Base-by-base conservation (phyloP, 495 filamentous ascomycete genomes). In the Penicillium herquei region DNA sequence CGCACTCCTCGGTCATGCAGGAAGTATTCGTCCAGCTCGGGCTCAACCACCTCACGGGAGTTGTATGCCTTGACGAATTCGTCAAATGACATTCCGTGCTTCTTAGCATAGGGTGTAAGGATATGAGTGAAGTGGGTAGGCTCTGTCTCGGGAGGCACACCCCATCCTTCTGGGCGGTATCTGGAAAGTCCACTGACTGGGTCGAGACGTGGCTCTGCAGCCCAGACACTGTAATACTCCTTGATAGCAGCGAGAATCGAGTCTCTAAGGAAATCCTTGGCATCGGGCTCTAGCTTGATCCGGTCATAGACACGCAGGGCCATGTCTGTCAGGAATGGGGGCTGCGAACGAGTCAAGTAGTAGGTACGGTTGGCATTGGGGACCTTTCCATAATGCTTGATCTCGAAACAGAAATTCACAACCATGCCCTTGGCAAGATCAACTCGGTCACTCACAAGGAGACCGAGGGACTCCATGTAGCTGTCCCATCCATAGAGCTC, bases 401-500 rank as follows among this genome's bases (percentile, higher is more conserved):
- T 97, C 75, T 90, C 92, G 74, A 98, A 98, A 70, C 89, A 92
- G 71, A 98, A 98, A 73, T 98, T 93, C 59, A 83, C 73, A 33
- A 98, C 90, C 90, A 98, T 98, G 21, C 87, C 81, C 72, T 96
- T 95, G 52, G 89, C 90, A 39, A 98, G 74, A 64, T 96, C 82
- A 35, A 87, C 84, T 45, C 88, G 87, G 64, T 89, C 88, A 66
- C 92, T 87, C 56, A 85, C 84, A 39, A 97, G 70, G 57, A 98
- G 78, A 5, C 92, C 92, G 9, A 97, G 76, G 7, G 92, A 91
- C 62, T 90, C 91, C 89, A 98, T 96, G 73, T 96, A 98, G 66
- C 90, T 95, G 69, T 98, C 94, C 94, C 94, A 98, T 49, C 86
- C 91, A 65, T 98, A 98, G 18, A 98, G 70, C 67, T 98, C 94